Evolutionary conservation across 2,329 filamentous ascomycete species (phyloP).

Genomic region (Pseudopyrenochaeta lycopersici): DNA sequence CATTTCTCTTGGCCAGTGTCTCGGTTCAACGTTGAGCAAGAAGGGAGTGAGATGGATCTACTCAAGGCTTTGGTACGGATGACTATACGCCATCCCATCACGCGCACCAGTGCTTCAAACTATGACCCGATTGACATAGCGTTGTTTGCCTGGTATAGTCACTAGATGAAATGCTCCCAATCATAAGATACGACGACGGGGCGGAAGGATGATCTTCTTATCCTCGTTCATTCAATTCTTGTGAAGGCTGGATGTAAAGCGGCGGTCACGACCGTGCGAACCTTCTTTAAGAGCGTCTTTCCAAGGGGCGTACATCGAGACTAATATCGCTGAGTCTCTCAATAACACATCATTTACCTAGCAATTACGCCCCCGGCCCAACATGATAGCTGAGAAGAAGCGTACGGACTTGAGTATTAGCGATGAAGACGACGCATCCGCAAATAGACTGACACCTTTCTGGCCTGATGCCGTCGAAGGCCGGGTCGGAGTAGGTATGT

Average conservation of each 20-base stretch:
- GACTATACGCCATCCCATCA: slow-evolving; percentile 54
- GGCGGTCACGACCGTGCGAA: slow-evolving; percentile 60
- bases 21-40: slow-evolving; percentile 19
- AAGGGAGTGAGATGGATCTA: slow-evolving; percentile 12
- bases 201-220: slow-evolving; percentile 46
- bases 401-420: slow-evolving; percentile 27
- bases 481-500: slow-evolving; percentile 31
- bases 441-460: slow-evolving; percentile 14
- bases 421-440: slow-evolving; percentile 24
- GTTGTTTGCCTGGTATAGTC: slow-evolving; percentile 54
- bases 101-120: slow-evolving; percentile 58
- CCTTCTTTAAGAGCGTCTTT: slow-evolving; percentile 53
- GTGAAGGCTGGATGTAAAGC: slow-evolving; percentile 62
- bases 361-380: slow-evolving; percentile 23
- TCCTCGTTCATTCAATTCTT: slow-evolving; percentile 41
- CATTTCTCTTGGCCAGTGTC: slow-evolving; percentile 31
- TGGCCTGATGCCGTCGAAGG: slow-evolving; percentile 21
- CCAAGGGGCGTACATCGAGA: slow-evolving; percentile 54
- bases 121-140: slow-evolving; percentile 55
- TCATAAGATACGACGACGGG: slow-evolving; percentile 16
- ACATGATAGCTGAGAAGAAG: slow-evolving; percentile 21
- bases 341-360: slow-evolving; percentile 42
- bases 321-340: slow-evolving; percentile 55
- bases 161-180: slow-evolving; percentile 29
- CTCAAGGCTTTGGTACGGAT: slow-evolving; percentile 17